Evolutionary conservation across 345 rosid genomes (phyloP).

Genomic region (Aquilaria sinensis): DNA sequence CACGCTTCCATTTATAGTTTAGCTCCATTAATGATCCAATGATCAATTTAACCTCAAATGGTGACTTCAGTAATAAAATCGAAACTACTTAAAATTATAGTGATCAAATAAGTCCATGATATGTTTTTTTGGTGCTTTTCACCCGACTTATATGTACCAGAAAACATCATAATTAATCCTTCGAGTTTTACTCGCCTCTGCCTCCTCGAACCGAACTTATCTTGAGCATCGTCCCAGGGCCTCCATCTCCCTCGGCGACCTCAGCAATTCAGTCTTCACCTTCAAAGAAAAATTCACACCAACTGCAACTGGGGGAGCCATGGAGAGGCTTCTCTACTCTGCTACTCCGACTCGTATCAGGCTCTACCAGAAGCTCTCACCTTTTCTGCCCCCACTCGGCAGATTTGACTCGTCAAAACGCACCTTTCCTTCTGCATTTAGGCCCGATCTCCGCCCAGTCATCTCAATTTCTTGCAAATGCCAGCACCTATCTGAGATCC

Average conservation of each 20-base stretch:
- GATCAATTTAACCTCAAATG: too few species aligned
- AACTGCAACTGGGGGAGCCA: conserved; percentile 31
- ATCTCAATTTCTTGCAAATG: conserved; percentile 32
- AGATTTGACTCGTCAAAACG: conserved; percentile 34
- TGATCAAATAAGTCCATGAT: not conserved
- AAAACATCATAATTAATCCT: not conserved
- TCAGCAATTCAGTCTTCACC: conserved; percentile 6
- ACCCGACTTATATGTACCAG: conserved; percentile 16
- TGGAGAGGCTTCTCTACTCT: conserved; percentile 91
- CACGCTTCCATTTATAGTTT: too few species aligned
- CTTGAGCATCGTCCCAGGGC: conserved; percentile 5
- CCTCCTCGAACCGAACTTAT: conserved; percentile 23
- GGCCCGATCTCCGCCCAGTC: conserved; percentile 35
- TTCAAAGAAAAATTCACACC: not conserved
- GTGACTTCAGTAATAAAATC: too few species aligned
- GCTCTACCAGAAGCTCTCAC: conserved; percentile 24
- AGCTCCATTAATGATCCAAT: too few species aligned
- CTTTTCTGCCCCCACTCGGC: conserved; percentile 32
- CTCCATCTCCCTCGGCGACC: conserved; percentile 9
- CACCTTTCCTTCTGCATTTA: conserved; percentile 16
- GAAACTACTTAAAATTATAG: not conserved
- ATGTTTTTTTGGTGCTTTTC: not conserved
- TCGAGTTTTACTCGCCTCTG: not conserved
- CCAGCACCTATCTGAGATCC: conserved; percentile 18
- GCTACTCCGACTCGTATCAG: conserved; percentile 42